These are phyloP conservation scores for Curvularia lunata DNA, from an alignment of 2,329 filamentous ascomycete genomes.

Conservation along the genomic window DNA sequence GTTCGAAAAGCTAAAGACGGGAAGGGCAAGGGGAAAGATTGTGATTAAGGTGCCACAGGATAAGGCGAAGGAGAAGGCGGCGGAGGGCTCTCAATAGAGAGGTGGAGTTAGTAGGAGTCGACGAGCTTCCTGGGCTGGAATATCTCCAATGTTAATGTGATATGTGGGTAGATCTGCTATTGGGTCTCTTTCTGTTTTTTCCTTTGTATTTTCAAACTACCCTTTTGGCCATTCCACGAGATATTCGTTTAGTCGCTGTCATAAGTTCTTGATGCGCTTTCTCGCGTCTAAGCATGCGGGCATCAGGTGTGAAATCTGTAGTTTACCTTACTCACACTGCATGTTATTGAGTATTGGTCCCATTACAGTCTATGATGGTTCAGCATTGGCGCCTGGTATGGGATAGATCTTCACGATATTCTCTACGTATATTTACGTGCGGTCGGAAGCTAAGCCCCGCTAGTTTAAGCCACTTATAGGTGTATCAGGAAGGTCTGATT, in stretches of 20 bases:
- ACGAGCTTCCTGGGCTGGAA: neutral
- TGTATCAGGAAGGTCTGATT: neutral
- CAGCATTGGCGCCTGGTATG: neutral
- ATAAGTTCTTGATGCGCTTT: neutral
- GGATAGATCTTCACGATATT: neutral
- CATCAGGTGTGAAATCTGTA: neutral
- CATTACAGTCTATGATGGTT: neutral
- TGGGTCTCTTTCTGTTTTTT: neutral
- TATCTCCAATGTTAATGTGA: neutral
- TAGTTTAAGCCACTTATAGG: neutral
- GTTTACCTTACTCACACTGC: neutral
- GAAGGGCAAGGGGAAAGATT: slow-evolving; percentile 65
- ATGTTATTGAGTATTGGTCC: neutral
- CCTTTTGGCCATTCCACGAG: neutral
- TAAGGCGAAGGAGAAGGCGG: slow-evolving; percentile 23
- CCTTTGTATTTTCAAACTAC: neutral
- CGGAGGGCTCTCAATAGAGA: neutral
- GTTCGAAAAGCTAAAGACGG: slow-evolving; percentile 64
- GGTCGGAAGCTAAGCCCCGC: neutral
- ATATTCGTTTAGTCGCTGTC: too few relatives aligned
- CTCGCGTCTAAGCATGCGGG: neutral
- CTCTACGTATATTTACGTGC: neutral
- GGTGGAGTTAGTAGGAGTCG: neutral
- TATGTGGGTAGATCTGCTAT: neutral
- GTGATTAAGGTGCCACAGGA: slow-evolving; percentile 51